These are phyloP conservation scores for Raphidocelis subcapitata DNA, from an alignment of 139 green algal species.

Conservation along the genomic window DNA sequence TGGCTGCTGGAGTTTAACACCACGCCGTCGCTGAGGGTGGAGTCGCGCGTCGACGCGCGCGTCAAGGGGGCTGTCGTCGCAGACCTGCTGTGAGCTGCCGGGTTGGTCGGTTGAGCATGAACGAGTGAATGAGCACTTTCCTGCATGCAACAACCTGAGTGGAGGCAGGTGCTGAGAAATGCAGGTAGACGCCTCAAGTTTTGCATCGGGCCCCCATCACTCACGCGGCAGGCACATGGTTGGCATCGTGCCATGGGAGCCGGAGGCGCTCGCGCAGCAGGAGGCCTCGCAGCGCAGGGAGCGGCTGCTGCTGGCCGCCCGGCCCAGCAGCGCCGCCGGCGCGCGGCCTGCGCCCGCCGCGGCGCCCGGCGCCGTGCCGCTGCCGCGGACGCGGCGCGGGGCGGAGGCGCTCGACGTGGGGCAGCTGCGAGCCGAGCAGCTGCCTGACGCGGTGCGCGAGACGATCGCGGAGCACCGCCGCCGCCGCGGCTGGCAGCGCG, in stretches of 20 bases:
- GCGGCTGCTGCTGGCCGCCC: conserved; percentile 19
- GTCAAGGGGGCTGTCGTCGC: conserved; percentile 43
- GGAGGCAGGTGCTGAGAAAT: no score
- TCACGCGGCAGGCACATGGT: conserved; percentile 20
- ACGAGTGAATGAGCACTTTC: no score
- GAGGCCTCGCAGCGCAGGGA: conserved; percentile 12
- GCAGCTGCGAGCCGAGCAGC: background rate
- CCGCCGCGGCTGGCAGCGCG: conserved; percentile 6
- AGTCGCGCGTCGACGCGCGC: conserved; percentile 47
- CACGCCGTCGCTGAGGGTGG: conserved; percentile 52
- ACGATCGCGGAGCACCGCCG: conserved; percentile 23
- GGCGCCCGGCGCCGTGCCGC: background rate
- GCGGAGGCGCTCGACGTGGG: conserved; percentile 15
- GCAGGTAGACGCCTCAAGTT: no score
- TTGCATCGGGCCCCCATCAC: no score
- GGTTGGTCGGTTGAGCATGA: no score
- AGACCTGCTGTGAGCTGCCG: conserved; percentile 29
- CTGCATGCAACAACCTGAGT: no score
- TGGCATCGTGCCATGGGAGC: conserved; percentile 29
- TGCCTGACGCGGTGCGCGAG: conserved; percentile 25
- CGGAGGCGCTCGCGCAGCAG: conserved; percentile 1
- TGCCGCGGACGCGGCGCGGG: conserved; percentile 3
- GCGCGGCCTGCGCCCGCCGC: background rate
- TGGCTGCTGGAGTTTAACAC: conserved; percentile 77
- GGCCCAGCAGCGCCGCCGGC: conserved; percentile 4